These are phyloP conservation scores for Candida maesae DNA, from an alignment of 805 yeast genomes.

Conservation along the genomic window DNA sequence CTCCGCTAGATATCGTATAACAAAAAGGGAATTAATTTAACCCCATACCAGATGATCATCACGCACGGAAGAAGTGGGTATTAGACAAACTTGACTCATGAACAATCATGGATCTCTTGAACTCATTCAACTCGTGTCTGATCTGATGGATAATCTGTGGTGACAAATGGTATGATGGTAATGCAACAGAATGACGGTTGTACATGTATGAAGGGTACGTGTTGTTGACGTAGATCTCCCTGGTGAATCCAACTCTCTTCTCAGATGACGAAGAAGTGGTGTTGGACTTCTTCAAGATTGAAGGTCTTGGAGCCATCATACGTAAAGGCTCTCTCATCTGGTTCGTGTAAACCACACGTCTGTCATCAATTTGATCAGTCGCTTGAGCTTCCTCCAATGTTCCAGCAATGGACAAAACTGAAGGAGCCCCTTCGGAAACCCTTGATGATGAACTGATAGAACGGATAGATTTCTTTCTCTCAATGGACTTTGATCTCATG, in stretches of 20 bases:
- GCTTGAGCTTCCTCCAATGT: too few relatives aligned
- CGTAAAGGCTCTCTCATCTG: slow-evolving; percentile 10
- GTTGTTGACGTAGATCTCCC: slow-evolving; percentile 44
- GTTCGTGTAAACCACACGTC: slow-evolving; percentile 20
- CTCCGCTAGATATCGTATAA: background rate
- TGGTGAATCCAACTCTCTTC: slow-evolving; percentile 42
- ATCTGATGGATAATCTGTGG: slow-evolving; percentile 50
- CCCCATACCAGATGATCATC: too few relatives aligned
- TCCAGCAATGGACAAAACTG: too few relatives aligned
- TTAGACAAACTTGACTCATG: slow-evolving; percentile 56
- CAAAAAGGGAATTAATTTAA: background rate
- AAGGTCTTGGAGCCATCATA: slow-evolving; percentile 1
- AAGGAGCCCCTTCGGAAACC: slow-evolving; percentile 6
- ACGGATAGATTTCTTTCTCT: slow-evolving; percentile 32
- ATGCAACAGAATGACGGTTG: slow-evolving; percentile 48
- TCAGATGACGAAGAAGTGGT: background rate
- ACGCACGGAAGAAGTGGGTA: slow-evolving; percentile 61
- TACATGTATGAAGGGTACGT: slow-evolving; percentile 51
- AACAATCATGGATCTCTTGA: slow-evolving; percentile 66
- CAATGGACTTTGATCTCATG: slow-evolving; percentile 33
- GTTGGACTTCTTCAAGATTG: slow-evolving; percentile 6
- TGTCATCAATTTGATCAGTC: background rate
- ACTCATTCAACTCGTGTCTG: slow-evolving; percentile 61
- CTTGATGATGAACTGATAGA: slow-evolving; percentile 27
- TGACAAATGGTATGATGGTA: slow-evolving; percentile 37